phyloP scores from a whole-genome alignment of 768 basidiomycete genomes.

The Lactarius vividus region DNA sequence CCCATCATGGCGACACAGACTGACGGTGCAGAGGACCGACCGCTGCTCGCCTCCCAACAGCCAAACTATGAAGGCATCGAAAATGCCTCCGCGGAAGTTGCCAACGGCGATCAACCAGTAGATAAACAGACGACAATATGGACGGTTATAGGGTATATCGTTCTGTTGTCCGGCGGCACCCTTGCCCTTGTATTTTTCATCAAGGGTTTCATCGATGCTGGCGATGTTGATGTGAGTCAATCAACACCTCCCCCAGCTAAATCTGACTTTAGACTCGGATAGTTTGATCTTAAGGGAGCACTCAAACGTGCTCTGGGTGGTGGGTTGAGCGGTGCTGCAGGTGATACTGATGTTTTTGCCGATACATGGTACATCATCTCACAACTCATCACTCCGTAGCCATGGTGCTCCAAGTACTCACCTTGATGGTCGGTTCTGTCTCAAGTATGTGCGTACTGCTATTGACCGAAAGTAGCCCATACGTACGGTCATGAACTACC shows the following conservation, averaged over 20 bases:
- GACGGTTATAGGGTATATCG: constrained; percentile 35
- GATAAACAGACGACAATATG: constrained; percentile 31
- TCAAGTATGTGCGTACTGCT: constrained; percentile 18
- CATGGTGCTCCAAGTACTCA: constrained; percentile 92
- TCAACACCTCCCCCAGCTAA: not conserved
- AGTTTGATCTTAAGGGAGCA: constrained; percentile 81
- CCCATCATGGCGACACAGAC: constrained; percentile 11
- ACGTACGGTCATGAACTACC: constrained; percentile 98
- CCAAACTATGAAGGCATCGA: not conserved
- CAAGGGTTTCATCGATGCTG: constrained; percentile 68
- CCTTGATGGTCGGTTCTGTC: constrained; percentile 58
- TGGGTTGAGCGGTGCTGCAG: constrained; percentile 85
- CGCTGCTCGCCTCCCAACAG: constrained; percentile 8
- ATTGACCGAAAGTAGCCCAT: constrained; percentile 53
- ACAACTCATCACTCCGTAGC: constrained; percentile 42
- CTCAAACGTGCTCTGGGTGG: constrained; percentile 85
- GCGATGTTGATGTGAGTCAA: constrained; percentile 58
- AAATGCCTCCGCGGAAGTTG: not conserved
- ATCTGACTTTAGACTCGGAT: constrained; percentile 14
- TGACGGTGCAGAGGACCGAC: constrained; percentile 14
- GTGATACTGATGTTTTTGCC: constrained; percentile 36
- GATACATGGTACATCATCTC: not conserved
- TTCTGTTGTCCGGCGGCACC: constrained; percentile 38
- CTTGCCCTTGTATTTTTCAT: constrained; percentile 52
- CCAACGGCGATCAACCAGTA: not conserved